Percentiles rank a stretch among this genome's conserved stretches.
Conservation (phyloP, 2,329 filamentous ascomycete genomes). For the Epicoccum sorghinum region DNA sequence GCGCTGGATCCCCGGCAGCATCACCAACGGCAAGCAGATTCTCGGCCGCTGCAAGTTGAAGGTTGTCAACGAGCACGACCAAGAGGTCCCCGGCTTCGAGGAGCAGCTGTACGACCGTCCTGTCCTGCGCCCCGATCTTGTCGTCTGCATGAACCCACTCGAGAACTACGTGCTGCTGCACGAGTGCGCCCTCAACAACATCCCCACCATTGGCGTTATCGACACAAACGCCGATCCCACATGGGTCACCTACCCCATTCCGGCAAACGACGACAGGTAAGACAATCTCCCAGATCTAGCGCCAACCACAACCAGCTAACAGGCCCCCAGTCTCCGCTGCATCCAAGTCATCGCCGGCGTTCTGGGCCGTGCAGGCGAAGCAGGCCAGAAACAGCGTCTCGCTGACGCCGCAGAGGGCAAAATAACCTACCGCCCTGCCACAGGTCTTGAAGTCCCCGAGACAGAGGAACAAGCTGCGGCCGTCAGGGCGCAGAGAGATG, state of each 20-base stretch:
- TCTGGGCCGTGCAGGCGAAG: slow-evolving; percentile 81
- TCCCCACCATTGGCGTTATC: slow-evolving; percentile 93
- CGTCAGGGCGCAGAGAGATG: not conserved
- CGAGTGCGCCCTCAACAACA: slow-evolving; percentile 85
- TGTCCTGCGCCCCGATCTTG: slow-evolving; percentile 82
- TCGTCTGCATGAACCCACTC: slow-evolving; percentile 88
- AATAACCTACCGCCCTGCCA: slow-evolving; percentile 60
- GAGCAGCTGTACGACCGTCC: slow-evolving; percentile 66
- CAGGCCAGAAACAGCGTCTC: slow-evolving; percentile 72
- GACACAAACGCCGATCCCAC: slow-evolving; percentile 93
- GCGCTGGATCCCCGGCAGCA: slow-evolving; percentile 87
- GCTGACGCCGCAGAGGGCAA: slow-evolving; percentile 65
- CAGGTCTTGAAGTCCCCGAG: slow-evolving; percentile 25
- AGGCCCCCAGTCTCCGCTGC: slow-evolving; percentile 70
- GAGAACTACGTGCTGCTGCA: slow-evolving; percentile 92
- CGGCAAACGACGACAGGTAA: slow-evolving; percentile 93
- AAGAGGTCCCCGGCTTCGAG: slow-evolving; percentile 67
- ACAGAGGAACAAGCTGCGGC: slow-evolving; percentile 15
- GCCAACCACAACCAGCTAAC: not conserved
- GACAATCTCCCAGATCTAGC: slow-evolving; percentile 24
- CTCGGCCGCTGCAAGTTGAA: slow-evolving; percentile 72
- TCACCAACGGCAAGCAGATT: slow-evolving; percentile 93
- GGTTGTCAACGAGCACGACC: slow-evolving; percentile 78
- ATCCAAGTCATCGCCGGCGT: slow-evolving; percentile 83
- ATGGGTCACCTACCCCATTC: slow-evolving; percentile 95